Evolutionary conservation across 805 yeast species (phyloP).

Genomic region (Candida railenensis): DNA sequence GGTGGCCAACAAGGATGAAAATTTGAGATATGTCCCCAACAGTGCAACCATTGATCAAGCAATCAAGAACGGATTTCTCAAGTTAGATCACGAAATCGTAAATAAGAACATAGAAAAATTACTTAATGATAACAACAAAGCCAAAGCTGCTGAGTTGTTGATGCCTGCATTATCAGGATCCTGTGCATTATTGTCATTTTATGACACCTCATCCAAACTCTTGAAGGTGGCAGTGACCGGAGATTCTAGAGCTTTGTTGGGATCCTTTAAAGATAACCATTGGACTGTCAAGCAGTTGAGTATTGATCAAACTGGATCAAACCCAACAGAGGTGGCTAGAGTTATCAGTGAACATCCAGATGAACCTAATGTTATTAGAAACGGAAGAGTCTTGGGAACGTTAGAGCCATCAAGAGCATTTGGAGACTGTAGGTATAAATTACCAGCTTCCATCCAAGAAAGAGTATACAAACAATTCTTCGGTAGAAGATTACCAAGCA

Average conservation of each 20-base stretch:
- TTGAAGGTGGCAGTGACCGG: conserved; percentile 94
- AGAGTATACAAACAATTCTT: conserved; percentile 72
- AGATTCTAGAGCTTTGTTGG: conserved; percentile 89
- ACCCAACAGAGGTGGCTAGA: conserved; percentile 80
- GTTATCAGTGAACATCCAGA: conserved; percentile 87
- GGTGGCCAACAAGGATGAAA: conserved; percentile 47
- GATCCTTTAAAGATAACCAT: conserved; percentile 63
- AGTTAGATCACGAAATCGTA: conserved; percentile 85
- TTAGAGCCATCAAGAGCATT: conserved; percentile 95
- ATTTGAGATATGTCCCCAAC: conserved; percentile 59
- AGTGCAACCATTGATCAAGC: conserved; percentile 76
- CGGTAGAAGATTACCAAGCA: conserved; percentile 73
- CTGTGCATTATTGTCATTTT: conserved; percentile 85
- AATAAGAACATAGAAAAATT: conserved; percentile 68
- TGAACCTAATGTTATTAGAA: conserved; percentile 77
- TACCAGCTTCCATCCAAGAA: conserved; percentile 76
- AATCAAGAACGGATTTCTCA: conserved; percentile 73
- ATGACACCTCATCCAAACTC: conserved; percentile 69
- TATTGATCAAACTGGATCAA: conserved; percentile 93
- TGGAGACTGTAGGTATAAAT: conserved; percentile 94
- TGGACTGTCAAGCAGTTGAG: conserved; percentile 90
- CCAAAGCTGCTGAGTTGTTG: conserved; percentile 67
- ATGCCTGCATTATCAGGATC: conserved; percentile 96
- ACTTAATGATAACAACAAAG: conserved; percentile 64
- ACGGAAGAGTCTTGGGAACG: conserved; percentile 90